Evolutionary conservation across 352 stramenopile genomes (phyloP), one percentile per base, ranked within the genome.

Genomic region (Pythium rhizo-oryzae): DNA sequence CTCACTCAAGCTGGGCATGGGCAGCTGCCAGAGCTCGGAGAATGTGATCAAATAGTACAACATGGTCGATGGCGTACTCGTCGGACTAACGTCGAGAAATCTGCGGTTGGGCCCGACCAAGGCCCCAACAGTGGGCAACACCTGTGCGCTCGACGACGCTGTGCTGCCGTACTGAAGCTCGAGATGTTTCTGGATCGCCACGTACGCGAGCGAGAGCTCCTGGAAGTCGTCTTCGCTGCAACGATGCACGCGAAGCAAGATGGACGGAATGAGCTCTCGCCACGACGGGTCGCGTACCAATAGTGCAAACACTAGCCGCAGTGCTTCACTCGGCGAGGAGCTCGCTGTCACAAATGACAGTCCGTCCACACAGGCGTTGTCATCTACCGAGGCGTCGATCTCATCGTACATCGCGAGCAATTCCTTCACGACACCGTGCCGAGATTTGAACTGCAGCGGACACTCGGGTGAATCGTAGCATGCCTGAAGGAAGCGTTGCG

Each of bases 321-420:
- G 39, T 24, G 61, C 41, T 28, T 69, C 11, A 5, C 71, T 79
- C 0, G 76, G 71, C 4, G 33, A 53, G 0, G 54, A 30, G 1
- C 24, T 39, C 1, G 35, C 67, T 4, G 58, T 57, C 9, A 63
- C 58, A 35, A 71, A 69, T 4, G 28, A 28, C 37, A 68, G 13
- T 3, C 56, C 64, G 1, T 35, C 1, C 12, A 33, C 59, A 43
- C 66, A 72, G 7, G n/a, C 19, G 37, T 75, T 79, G 43, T 66
- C 24, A 13, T 77, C 72, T 19, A 59, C 25, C 5, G n/a, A 50
- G 8, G 58, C 52, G 51, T 82, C 76, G n/a, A 84, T 75, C 11
- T 69, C 55, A 15, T 79, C 65, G 51, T 77, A 81, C 18, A 81
- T 74, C 9, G 43, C 50, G 0, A 77, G 50, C n/a, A 81, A 52